These are phyloP conservation scores for Rhodotorula sp. DNA, from an alignment of 1,284 basidiomycete genomes.

Conservation along the genomic window DNA sequence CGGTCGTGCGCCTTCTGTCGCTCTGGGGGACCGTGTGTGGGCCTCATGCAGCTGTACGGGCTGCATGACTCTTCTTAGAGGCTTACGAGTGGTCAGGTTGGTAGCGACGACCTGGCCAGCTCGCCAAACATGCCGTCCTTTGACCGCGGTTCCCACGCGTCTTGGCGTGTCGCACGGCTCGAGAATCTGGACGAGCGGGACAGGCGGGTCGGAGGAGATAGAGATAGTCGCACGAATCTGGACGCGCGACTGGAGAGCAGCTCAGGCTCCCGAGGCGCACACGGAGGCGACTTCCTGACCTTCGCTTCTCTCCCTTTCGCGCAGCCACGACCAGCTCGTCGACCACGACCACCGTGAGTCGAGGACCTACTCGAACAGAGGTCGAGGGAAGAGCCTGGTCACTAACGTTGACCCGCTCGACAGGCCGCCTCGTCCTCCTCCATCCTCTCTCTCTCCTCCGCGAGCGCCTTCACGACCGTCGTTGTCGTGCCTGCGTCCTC, in stretches of 20 bases:
- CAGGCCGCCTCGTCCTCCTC: slow-evolving; percentile 3
- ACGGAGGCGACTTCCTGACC: neutral
- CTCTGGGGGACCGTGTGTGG: too few species aligned
- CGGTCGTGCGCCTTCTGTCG: neutral
- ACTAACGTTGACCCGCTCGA: neutral
- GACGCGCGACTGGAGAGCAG: too few species aligned
- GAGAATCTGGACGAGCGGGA: too few species aligned
- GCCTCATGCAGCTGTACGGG: too few species aligned
- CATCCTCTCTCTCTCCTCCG: neutral
- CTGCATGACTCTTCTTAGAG: neutral
- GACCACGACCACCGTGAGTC: neutral
- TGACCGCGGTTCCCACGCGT: too few species aligned
- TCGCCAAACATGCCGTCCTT: neutral
- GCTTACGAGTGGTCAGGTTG: neutral
- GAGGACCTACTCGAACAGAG: neutral
- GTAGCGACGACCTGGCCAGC: neutral
- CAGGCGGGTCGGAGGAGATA: neutral
- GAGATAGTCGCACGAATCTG: neutral
- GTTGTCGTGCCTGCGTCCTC: slow-evolving; percentile 28
- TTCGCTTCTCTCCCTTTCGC: neutral
- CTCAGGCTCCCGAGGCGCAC: too few species aligned
- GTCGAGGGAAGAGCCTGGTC: neutral
- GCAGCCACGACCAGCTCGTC: neutral
- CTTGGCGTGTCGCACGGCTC: too few species aligned
- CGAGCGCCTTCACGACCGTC: slow-evolving; percentile 24